These are phyloP conservation scores for Pythium angustatum DNA, from an alignment of 352 stramenopile genomes.

Conservation along the genomic window DNA sequence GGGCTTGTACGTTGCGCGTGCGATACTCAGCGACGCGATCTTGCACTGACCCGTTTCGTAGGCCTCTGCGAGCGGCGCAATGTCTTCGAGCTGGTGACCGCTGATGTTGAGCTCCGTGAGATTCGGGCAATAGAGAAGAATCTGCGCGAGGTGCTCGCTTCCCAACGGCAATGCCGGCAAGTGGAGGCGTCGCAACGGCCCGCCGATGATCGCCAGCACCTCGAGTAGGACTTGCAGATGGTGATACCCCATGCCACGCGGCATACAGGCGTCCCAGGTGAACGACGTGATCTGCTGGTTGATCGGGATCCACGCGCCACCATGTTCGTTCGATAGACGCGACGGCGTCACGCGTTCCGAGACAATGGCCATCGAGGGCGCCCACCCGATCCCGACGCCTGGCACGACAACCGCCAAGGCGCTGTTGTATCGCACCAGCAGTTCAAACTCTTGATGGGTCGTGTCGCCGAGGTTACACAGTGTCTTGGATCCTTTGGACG, in stretches of 20 bases:
- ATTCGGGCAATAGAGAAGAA: conserved; percentile 16
- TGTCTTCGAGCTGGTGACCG: not conserved
- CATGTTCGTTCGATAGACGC: not conserved
- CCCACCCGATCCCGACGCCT: conserved; percentile 40
- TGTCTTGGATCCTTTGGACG: conserved; percentile 1
- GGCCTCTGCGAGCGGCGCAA: not conserved
- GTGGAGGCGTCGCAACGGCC: not conserved
- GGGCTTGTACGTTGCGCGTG: not conserved
- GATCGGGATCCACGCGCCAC: not conserved
- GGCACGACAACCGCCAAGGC: conserved; percentile 41
- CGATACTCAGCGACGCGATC: conserved; percentile 14
- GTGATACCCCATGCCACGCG: not conserved
- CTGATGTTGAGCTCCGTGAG: conserved; percentile 17
- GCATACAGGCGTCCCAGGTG: not conserved
- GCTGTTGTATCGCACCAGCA: conserved; percentile 27
- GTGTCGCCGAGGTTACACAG: conserved; percentile 13
- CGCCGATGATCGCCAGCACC: conserved; percentile 9
- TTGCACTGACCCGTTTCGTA: conserved; percentile 2
- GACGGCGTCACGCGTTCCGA: conserved; percentile 11
- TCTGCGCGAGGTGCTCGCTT: conserved; percentile 7
- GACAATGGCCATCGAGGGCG: not conserved
- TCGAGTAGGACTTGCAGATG: not conserved
- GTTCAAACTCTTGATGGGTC: conserved; percentile 34
- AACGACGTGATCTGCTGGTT: conserved; percentile 12
- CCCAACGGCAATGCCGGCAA: not conserved